A percentile compares a stretch with the other conserved stretches of the same genome.
Evolutionary conservation across 2,329 filamentous ascomycete genomes (phyloP).

Genomic region (Aspergillus fijiensis): DNA sequence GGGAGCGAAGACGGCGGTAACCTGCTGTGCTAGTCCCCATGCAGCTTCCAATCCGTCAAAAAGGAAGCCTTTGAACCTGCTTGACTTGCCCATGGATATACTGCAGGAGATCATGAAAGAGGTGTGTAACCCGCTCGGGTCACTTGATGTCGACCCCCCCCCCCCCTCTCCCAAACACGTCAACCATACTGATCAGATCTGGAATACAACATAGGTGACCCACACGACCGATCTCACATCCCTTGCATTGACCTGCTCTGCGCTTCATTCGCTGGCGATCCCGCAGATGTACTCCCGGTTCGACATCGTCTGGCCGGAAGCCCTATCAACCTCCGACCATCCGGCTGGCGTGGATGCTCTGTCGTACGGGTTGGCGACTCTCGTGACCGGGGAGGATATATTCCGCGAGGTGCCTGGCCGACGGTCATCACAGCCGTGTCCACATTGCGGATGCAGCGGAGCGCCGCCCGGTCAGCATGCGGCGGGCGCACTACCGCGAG

Average conservation of each 20-base stretch:
- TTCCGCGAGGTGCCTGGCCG: slow-evolving; percentile 54
- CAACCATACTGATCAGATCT: not conserved
- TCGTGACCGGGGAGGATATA: slow-evolving; percentile 70
- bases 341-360: slow-evolving; percentile 76
- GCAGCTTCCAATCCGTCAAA: not conserved
- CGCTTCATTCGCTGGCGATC: slow-evolving; percentile 70
- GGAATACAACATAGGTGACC: slow-evolving; percentile 57
- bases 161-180: not conserved
- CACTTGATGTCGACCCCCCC: not conserved
- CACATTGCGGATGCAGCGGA: slow-evolving; percentile 32
- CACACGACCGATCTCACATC: slow-evolving; percentile 80
- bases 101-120: slow-evolving; percentile 77
- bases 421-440: slow-evolving; percentile 20
- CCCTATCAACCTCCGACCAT: slow-evolving; percentile 61
- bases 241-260: slow-evolving; percentile 74
- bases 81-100: slow-evolving; percentile 76
- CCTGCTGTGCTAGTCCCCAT: not conserved
- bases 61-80: slow-evolving; percentile 60
- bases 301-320: slow-evolving; percentile 85
- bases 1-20: slow-evolving; percentile 1
- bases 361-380: slow-evolving; percentile 76
- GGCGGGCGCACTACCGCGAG: slow-evolving; percentile 13
- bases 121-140: slow-evolving; percentile 43
- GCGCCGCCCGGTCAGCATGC: not conserved
- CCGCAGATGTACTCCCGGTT: slow-evolving; percentile 82